Percentiles rank a stretch among this genome's conserved stretches.
phyloP scores from a whole-genome alignment of 2,329 filamentous ascomycete species.

The Fusarium sterilihyphosum region DNA sequence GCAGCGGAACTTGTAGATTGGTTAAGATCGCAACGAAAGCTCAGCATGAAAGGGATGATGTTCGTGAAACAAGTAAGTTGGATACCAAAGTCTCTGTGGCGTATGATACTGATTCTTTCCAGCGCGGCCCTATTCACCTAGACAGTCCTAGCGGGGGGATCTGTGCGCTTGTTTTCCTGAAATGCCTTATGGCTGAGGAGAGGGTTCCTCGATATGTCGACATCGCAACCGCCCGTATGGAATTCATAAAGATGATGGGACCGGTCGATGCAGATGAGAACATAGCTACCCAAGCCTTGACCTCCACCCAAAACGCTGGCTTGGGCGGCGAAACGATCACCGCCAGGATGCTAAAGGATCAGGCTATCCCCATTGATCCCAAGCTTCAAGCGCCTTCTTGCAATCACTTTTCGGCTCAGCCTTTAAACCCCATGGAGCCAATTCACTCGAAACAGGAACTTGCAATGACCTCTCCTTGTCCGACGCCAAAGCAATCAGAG shows the following conservation, averaged over 20 bases:
- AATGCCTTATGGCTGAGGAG: neutral
- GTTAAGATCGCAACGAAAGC: neutral
- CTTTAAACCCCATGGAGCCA: neutral
- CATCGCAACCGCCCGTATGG: neutral
- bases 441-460: neutral
- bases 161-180: neutral
- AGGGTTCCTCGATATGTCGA: neutral
- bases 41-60: neutral
- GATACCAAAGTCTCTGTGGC: too few species aligned
- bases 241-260: neutral
- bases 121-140: neutral
- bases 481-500: fast-evolving
- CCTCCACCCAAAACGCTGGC: neutral
- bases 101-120: neutral
- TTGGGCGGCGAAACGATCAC: fast-evolving
- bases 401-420: fast-evolving
- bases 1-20: neutral
- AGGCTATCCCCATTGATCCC: neutral
- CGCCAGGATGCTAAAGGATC: fast-evolving
- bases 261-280: neutral
- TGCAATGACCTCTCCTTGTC: neutral
- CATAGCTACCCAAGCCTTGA: neutral
- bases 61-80: neutral
- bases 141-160: neutral
- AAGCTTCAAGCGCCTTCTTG: neutral